Base-by-base conservation (phyloP, 805 yeast species). In the Candida sanyiensis region DNA sequence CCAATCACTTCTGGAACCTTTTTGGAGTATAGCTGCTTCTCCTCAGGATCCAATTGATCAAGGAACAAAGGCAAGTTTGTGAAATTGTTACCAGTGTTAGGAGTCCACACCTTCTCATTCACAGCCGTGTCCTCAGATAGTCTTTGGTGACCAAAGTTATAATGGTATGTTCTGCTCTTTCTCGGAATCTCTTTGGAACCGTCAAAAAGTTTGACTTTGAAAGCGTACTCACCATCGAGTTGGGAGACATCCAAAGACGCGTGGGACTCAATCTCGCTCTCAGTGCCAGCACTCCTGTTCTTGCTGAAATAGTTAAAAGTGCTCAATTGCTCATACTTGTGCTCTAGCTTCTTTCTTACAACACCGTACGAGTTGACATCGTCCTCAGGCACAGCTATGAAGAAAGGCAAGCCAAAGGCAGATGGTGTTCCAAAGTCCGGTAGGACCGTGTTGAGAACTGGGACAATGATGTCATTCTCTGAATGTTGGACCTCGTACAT, bases 321-420 rank as follows among this genome's bases (percentile, higher is more conserved):
- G 17, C 77, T 69, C 6, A 75, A 49, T 41, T 69, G 72, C n/a
- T 58, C 59, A 44, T 69, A 72, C 40, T 62, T 58, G 27, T 61
- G 59, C 39, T 79, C 78, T 21, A 87, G 49, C 49, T 81, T 83
- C 17, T 56, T 54, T 46, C 82, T 62, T 7, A 88, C 76, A 1
- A 58, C 51, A 6, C 80, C 82, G 52, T 73, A 77, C 18, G 85
- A 77, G 3, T 52, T 50, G 5, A 69, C 57, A 27, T 83, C 90
- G 1, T 65, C 67, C 25, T 66, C 63, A 2, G 69, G 37, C 10
- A 87, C 51, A 0, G 77, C 69, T 21, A 88, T 65, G 48, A 88
- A 79, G 49, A 86, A 76, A 3, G 97, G 97, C 1, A 80, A 57
- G 2, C 88, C 94, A 61, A 87, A 83, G 1, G 78, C 59, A 30